A percentile compares a stretch with the other conserved stretches of the same genome.
phyloP scores from a whole-genome alignment of 2,329 filamentous ascomycete genomes.

The Ophiocordyceps polyrhachis-furcata region DNA sequence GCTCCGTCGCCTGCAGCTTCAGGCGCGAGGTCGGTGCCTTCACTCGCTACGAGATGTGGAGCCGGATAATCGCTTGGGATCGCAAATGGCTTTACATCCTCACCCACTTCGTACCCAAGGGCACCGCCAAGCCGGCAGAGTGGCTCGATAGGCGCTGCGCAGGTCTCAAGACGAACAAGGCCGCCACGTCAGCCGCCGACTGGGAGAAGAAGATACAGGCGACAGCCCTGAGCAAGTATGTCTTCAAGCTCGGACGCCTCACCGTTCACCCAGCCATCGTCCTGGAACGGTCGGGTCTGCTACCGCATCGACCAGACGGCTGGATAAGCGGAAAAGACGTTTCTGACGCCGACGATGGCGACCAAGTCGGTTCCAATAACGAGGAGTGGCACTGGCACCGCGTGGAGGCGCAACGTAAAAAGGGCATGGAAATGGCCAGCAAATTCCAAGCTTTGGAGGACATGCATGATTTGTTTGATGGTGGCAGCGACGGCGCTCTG shows the following conservation, averaged over 20 bases:
- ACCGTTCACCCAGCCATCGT: conserved; percentile 71
- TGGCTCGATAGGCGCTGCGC: conserved; percentile 31
- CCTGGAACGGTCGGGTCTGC: conserved; percentile 49
- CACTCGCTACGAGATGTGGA: conserved; percentile 56
- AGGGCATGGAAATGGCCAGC: conserved; percentile 33
- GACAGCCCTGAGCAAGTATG: conserved; percentile 60
- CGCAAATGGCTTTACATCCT: conserved; percentile 66
- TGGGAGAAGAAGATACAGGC: conserved; percentile 51
- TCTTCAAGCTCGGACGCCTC: conserved; percentile 62
- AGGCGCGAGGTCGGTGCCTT: conserved; percentile 54
- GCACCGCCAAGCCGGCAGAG: conserved; percentile 32
- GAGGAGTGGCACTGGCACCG: conserved; percentile 38
- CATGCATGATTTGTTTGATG: conserved; percentile 31
- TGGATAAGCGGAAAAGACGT: conserved; percentile 31
- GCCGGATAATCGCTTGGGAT: conserved; percentile 54
- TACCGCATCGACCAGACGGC: conserved; percentile 55
- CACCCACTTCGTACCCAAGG: conserved; percentile 51
- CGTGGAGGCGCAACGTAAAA: conserved; percentile 34
- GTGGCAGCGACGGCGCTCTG: conserved; percentile 31
- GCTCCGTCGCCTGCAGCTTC: conserved; percentile 56
- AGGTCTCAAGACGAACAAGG: conserved; percentile 20
- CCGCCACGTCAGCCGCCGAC: conserved; percentile 17
- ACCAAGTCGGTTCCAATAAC: conserved; percentile 15
- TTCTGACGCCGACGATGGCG: conserved; percentile 18
- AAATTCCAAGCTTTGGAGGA: conserved; percentile 40